These are phyloP conservation scores for Ascochyta lentis DNA, from an alignment of 2,329 filamentous ascomycete species.

Conservation along the genomic window DNA sequence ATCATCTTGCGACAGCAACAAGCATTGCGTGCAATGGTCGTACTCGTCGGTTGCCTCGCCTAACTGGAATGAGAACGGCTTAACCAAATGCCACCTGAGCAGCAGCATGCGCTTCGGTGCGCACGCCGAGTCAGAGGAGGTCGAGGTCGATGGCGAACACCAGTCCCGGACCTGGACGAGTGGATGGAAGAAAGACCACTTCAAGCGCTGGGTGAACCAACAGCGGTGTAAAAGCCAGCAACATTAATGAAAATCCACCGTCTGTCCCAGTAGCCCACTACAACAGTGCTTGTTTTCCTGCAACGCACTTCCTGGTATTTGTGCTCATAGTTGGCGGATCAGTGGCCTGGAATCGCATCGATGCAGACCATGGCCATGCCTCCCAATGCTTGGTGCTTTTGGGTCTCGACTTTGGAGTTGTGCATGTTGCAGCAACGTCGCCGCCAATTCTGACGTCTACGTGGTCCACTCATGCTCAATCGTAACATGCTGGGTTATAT, in stretches of 20 bases:
- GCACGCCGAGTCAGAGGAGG: constrained; percentile 21
- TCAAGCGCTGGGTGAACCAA: constrained; percentile 35
- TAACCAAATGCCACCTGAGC: constrained; percentile 44
- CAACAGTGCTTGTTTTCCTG: not conserved
- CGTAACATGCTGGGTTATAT: not conserved
- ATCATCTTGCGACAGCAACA: constrained; percentile 34
- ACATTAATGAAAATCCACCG: constrained; percentile 5
- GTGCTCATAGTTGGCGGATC: not conserved
- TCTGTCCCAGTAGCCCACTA: not conserved
- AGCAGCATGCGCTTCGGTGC: constrained; percentile 39
- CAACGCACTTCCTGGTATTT: not conserved
- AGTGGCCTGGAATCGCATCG: not conserved
- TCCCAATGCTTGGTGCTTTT: not conserved
- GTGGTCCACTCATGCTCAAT: not conserved
- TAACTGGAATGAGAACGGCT: constrained; percentile 42
- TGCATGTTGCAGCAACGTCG: not conserved
- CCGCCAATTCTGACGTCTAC: not conserved
- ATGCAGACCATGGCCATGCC: not conserved
- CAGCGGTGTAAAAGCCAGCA: constrained; percentile 37
- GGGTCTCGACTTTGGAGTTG: not conserved
- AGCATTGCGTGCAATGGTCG: constrained; percentile 43
- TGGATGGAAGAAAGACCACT: constrained; percentile 41
- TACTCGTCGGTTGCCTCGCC: constrained; percentile 35
- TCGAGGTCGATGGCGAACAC: constrained; percentile 20
- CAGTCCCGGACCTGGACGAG: constrained; percentile 33